These are phyloP conservation scores for Ustilago hordei DNA, from an alignment of 1,284 basidiomycete genomes.

Conservation along the genomic window DNA sequence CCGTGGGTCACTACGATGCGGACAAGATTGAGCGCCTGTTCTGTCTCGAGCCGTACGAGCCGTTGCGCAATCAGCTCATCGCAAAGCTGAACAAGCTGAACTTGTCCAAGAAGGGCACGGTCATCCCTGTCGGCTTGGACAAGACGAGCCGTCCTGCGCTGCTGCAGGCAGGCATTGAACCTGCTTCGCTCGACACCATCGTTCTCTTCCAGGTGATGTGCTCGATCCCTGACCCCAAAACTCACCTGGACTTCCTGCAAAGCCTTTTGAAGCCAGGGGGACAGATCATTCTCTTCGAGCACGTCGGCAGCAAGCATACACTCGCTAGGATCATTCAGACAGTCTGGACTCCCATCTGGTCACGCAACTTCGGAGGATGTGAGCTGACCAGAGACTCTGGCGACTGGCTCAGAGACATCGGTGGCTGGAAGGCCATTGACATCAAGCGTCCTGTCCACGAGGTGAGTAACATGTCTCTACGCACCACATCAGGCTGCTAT, in stretches of 20 bases:
- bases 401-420: constrained; percentile 40
- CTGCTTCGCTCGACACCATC: constrained; percentile 55
- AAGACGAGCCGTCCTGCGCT: constrained; percentile 18
- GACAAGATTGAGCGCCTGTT: constrained; percentile 40
- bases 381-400: constrained; percentile 40
- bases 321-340: constrained; percentile 41
- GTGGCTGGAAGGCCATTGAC: constrained; percentile 55
- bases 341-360: constrained; percentile 46
- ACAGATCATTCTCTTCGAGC: constrained; percentile 59
- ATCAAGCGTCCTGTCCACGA: constrained; percentile 37
- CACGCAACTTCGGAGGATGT: constrained; percentile 48
- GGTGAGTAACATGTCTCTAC: constrained; percentile 10
- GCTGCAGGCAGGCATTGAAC: constrained; percentile 23
- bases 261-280: constrained; percentile 55
- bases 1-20: constrained; percentile 49
- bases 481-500: not conserved
- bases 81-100: constrained; percentile 12
- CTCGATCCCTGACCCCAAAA: constrained; percentile 51
- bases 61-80: constrained; percentile 33
- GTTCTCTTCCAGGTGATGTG: constrained; percentile 62
- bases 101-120: constrained; percentile 31
- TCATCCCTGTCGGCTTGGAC: constrained; percentile 46
- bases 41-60: constrained; percentile 52
- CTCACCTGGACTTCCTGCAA: constrained; percentile 48
- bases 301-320: constrained; percentile 43